phyloP scores from a whole-genome alignment of 257 asterid genomes.

The Sherardia arvensis region DNA sequence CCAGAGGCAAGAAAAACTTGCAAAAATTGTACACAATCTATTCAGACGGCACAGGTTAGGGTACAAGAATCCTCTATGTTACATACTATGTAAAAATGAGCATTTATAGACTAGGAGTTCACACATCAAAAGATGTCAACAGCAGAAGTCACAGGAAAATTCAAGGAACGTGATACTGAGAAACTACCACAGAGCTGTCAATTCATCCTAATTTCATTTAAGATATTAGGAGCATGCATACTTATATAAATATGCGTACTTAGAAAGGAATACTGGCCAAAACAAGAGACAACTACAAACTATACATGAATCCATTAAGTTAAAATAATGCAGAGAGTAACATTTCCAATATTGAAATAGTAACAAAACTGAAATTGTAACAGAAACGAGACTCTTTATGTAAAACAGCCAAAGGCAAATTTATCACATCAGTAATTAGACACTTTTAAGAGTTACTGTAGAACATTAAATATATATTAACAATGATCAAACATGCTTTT shows the following conservation, averaged over 20 bases:
- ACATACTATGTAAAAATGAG: neutral
- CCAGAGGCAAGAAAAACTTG: neutral
- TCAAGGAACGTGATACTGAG: neutral
- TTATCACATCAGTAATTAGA: neutral
- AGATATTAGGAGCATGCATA: neutral
- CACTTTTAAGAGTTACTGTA: neutral
- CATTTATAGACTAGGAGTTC: neutral
- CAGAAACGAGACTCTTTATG: neutral
- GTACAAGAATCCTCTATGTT: constrained; percentile 3
- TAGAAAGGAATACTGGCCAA: no score
- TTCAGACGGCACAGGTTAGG: neutral
- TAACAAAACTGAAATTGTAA: neutral
- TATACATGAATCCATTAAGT: neutral
- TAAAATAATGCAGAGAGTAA: no score
- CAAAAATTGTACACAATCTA: no score
- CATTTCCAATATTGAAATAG: neutral
- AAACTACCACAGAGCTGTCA: neutral
- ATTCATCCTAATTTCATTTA: neutral
- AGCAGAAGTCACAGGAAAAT: neutral
- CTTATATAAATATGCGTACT: neutral
- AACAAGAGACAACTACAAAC: neutral
- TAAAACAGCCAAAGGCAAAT: no score
- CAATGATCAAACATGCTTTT: neutral
- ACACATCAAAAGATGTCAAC: neutral
- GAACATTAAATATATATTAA: neutral